Evolutionary conservation across 768 basidiomycete species (phyloP), one percentile per base, ranked within the genome.

Genomic region (Lentinula aciculospora): DNA sequence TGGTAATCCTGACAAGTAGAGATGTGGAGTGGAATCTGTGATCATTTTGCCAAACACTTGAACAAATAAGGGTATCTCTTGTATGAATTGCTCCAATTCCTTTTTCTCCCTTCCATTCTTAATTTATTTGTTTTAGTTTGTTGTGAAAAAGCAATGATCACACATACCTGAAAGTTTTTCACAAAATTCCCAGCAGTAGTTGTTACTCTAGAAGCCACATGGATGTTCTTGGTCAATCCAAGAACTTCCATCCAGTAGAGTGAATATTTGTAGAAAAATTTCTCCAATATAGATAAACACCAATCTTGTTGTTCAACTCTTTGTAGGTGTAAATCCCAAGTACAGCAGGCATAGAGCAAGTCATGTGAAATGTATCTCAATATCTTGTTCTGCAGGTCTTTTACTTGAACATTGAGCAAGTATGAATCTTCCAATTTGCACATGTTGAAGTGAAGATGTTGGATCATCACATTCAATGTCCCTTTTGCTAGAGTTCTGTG

Each of bases 1-100:
- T 47, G 68, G 61, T 4, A 69, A 42, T 8, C 59, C 67, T 15
- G 66, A 67, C n/a, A 67, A 15, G 51, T 67, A 67, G 21, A 68
- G 31, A 56, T 68, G 67, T 0, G 65, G 65, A 6, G 60, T 53
- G 19, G 31, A 45, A 34, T 51, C 58, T 31, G 45, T 51, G 50
- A 63, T 62, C 32, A 54, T 34, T 39, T 19, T 23, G 15, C 44
- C 50, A 51, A 60, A 62, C 6, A 36, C 21, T 39, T n/a, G 19
- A 8, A 58, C 25, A 37, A 58, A 61, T 13, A 4, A 3, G 4
- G 4, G 21, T 3, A 55, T 31, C 1, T 42, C 29, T 44, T 39
- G 13, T 7, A 39, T 4, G 27, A 25, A 21, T 8, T 49, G 6
- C 32, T 29, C 12, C 27, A 34, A 29, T 15, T 15, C 13, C 4